A percentile compares a stretch with the other conserved stretches of the same genome.
phyloP scores from a whole-genome alignment of 2,329 filamentous ascomycete genomes.

The Pseudocercospora fuligena region DNA sequence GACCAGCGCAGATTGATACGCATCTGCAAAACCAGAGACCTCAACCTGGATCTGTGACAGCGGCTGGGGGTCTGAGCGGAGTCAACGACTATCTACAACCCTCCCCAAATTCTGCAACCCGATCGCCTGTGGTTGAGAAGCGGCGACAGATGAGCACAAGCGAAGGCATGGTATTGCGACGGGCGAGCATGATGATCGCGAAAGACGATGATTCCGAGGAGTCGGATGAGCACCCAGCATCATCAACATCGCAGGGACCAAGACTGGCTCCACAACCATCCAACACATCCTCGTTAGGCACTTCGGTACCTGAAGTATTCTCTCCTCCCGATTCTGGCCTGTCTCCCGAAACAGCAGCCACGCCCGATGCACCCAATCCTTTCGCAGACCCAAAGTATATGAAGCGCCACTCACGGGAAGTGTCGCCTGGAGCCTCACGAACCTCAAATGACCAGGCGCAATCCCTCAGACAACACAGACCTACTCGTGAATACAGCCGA shows the following conservation, averaged over 20 bases:
- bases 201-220: constrained; percentile 32
- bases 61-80: constrained; percentile 1
- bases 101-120: constrained; percentile 9
- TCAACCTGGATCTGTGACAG: not conserved
- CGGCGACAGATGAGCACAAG: constrained; percentile 36
- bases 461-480: constrained; percentile 19
- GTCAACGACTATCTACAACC: constrained; percentile 2
- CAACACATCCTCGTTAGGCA: constrained; percentile 14
- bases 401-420: constrained; percentile 33
- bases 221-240: constrained; percentile 2
- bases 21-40: constrained; percentile 8
- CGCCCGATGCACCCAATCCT: constrained; percentile 27
- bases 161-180: constrained; percentile 40
- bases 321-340: constrained; percentile 22
- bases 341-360: constrained; percentile 28
- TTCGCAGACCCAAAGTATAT: constrained; percentile 38
- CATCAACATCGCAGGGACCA: not conserved
- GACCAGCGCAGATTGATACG: constrained; percentile 27
- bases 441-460: constrained; percentile 11
- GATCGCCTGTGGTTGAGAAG: constrained; percentile 31
- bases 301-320: constrained; percentile 6
- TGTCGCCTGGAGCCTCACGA: constrained; percentile 11
- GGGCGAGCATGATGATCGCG: constrained; percentile 39
- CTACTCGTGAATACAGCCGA: constrained; percentile 14
- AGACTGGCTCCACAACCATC: constrained; percentile 13